Evolutionary conservation across 1,284 basidiomycete genomes (phyloP).

Genomic region (Gomphus bonarii): DNA sequence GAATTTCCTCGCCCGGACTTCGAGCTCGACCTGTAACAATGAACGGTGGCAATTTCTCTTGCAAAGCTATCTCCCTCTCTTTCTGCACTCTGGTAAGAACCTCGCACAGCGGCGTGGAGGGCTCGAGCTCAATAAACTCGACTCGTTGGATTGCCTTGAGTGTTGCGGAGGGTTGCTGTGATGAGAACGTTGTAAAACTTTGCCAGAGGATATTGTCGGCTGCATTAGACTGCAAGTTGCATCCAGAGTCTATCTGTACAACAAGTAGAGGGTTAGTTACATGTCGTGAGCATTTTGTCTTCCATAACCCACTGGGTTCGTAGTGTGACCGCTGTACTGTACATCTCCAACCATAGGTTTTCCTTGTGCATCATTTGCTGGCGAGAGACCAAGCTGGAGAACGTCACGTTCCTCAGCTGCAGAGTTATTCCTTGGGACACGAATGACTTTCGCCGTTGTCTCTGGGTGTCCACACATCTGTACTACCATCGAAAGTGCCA

Average conservation of each 20-base stretch:
- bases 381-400: neutral
- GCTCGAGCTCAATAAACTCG: conserved; percentile 40
- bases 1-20: conserved; percentile 44
- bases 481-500: conserved; percentile 48
- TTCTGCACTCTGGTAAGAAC: conserved; percentile 26
- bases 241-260: neutral
- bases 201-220: conserved; percentile 30
- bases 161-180: conserved; percentile 21
- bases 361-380: neutral
- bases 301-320: neutral
- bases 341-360: neutral
- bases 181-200: conserved; percentile 12
- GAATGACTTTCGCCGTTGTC: conserved; percentile 49
- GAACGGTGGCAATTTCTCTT: conserved; percentile 34
- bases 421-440: conserved; percentile 41
- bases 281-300: neutral
- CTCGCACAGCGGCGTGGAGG: conserved; percentile 45
- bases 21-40: conserved; percentile 64
- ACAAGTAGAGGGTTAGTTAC: neutral
- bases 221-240: conserved; percentile 29
- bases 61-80: conserved; percentile 15
- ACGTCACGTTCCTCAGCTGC: neutral
- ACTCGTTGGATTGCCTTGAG: conserved; percentile 37
- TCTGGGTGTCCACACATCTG: conserved; percentile 43
- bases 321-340: neutral